These are phyloP conservation scores for Chaetomidium leptoderma DNA, from an alignment of 495 filamentous ascomycete species.

Conservation along the genomic window DNA sequence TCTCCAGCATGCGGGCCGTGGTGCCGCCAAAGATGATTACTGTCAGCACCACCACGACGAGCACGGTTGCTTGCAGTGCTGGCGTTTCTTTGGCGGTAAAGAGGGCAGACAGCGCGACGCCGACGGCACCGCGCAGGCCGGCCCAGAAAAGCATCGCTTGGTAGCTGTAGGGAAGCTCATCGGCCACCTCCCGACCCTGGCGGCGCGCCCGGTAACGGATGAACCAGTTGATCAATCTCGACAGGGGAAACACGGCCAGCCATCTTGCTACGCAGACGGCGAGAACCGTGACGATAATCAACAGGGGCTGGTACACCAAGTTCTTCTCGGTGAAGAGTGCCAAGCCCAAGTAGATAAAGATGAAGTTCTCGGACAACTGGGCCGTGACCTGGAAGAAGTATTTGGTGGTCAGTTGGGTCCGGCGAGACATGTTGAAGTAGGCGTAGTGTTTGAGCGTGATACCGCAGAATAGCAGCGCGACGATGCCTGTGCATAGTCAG, in stretches of 20 bases:
- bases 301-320: slow-evolving; percentile 88
- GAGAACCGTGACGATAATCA: slow-evolving; percentile 85
- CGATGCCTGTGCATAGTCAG: slow-evolving; percentile 65
- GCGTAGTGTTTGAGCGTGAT: slow-evolving; percentile 98
- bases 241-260: slow-evolving; percentile 90
- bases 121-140: slow-evolving; percentile 90
- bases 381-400: slow-evolving; percentile 94
- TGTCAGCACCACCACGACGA: slow-evolving; percentile 94
- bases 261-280: slow-evolving; percentile 90
- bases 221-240: slow-evolving; percentile 86
- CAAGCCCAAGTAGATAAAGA: slow-evolving; percentile 96
- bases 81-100: slow-evolving; percentile 72
- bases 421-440: slow-evolving; percentile 99
- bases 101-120: slow-evolving; percentile 91
- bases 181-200: slow-evolving; percentile 67
- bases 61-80: slow-evolving; percentile 80
- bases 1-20: slow-evolving; percentile 97
- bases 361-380: slow-evolving; percentile 97
- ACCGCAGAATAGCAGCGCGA: slow-evolving; percentile 93
- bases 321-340: slow-evolving; percentile 86
- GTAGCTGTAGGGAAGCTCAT: slow-evolving; percentile 88
- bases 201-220: slow-evolving; percentile 83
- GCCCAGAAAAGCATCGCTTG: slow-evolving; percentile 99
- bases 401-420: slow-evolving; percentile 96
- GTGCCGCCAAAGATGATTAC: slow-evolving; percentile 99